phyloP scores from a whole-genome alignment of 768 basidiomycete genomes.

The Mrakia hoshinonis region DNA sequence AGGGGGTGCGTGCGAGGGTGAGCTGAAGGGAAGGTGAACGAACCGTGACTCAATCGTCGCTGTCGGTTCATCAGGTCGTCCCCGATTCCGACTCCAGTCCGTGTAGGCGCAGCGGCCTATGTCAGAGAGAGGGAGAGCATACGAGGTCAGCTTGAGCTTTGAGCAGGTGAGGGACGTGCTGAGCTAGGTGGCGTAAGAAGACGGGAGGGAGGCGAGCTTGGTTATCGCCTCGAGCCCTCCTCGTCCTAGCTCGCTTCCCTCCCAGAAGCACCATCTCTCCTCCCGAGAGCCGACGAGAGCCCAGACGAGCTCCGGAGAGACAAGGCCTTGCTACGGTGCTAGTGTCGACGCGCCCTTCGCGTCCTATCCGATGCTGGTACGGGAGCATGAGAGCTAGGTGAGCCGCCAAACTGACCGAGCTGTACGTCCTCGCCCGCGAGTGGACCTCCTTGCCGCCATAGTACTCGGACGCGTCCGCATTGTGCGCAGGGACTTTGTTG shows the following conservation, averaged over 20 bases:
- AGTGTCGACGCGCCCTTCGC: too few species aligned
- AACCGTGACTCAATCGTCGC: constrained; percentile 74
- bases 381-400: too few species aligned
- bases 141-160: neutral
- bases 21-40: constrained; percentile 16
- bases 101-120: constrained; percentile 65
- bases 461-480: constrained; percentile 68
- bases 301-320: too few species aligned
- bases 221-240: neutral
- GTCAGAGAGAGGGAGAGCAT: neutral
- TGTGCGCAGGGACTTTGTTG: constrained; percentile 39
- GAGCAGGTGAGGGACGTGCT: neutral
- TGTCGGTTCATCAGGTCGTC: constrained; percentile 65
- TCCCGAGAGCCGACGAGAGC: too few species aligned
- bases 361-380: too few species aligned
- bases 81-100: constrained; percentile 61
- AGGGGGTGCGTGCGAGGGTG: neutral
- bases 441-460: constrained; percentile 72
- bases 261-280: constrained; percentile 11
- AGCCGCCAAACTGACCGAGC: constrained; percentile 52
- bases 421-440: constrained; percentile 78
- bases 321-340: too few species aligned
- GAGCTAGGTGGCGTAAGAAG: neutral
- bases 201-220: neutral
- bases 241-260: neutral